Conservation (phyloP, 345 rosid genomes). For the Moringa oleifera region DNA sequence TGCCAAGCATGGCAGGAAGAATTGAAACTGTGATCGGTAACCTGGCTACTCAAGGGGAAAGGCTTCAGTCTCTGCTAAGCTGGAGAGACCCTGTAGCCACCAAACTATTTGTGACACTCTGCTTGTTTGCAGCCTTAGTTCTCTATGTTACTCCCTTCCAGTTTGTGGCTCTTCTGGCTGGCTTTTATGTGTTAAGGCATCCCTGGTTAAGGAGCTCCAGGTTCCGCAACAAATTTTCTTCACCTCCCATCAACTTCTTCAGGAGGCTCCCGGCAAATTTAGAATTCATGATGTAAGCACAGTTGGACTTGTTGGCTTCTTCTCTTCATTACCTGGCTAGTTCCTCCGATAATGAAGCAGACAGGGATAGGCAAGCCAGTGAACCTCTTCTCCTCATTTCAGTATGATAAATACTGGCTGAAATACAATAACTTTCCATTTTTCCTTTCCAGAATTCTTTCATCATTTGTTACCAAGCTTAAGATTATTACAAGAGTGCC, state of each 20-base stretch:
- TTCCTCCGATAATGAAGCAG: no score
- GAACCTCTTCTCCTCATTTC: no score
- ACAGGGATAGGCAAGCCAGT: no score
- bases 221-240: slow-evolving; percentile 75
- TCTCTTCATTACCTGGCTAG: no score
- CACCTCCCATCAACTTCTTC: slow-evolving; percentile 82
- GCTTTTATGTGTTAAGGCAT: slow-evolving; percentile 75
- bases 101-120: slow-evolving; percentile 68
- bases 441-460: no score
- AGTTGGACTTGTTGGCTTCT: no score
- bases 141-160: slow-evolving; percentile 89
- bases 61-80: slow-evolving; percentile 76
- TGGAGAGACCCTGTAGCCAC: slow-evolving; percentile 98
- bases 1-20: slow-evolving; percentile 83
- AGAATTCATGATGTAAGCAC: no score
- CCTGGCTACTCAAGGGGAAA: slow-evolving; percentile 90
- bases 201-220: slow-evolving; percentile 93
- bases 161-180: slow-evolving; percentile 60
- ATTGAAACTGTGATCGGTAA: slow-evolving; percentile 96
- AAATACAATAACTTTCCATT: no score
- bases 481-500: no score
- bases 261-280: slow-evolving; percentile 91
- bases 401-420: no score
- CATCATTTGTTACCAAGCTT: no score
- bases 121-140: slow-evolving; percentile 72